A percentile compares a stretch with the other conserved stretches of the same genome.
Evolutionary conservation across 2,329 filamentous ascomycete species (phyloP).

Genomic region (Emergomyces pasteurianus): DNA sequence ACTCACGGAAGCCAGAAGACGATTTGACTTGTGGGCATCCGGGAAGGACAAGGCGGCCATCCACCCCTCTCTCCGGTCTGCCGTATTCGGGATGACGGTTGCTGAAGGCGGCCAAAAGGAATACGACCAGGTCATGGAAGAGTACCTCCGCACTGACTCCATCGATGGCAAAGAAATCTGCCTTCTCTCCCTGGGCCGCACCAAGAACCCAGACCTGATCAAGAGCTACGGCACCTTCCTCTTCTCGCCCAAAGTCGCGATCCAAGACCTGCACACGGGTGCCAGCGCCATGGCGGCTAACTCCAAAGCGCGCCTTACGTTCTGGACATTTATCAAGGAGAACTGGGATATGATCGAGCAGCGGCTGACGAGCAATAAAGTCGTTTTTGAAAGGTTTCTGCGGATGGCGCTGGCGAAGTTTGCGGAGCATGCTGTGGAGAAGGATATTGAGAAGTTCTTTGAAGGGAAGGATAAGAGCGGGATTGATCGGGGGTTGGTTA

Average conservation of each 20-base stretch:
- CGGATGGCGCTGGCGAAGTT: constrained; percentile 68
- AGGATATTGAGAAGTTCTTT: constrained; percentile 79
- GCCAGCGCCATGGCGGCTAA: constrained; percentile 63
- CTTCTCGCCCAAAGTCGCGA: constrained; percentile 71
- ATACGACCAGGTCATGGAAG: constrained; percentile 64
- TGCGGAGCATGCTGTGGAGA: constrained; percentile 53
- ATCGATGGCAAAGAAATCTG: constrained; percentile 87
- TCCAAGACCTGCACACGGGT: constrained; percentile 78
- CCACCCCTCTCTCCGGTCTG: constrained; percentile 66
- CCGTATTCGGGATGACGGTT: constrained; percentile 70
- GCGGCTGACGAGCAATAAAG: constrained; percentile 67
- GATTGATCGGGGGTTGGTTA: constrained; percentile 75
- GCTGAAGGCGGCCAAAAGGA: constrained; percentile 60
- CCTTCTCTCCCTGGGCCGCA: constrained; percentile 62
- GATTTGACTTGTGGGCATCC: constrained; percentile 68
- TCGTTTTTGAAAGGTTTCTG: constrained; percentile 82
- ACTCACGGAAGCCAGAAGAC: constrained; percentile 59
- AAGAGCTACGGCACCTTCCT: constrained; percentile 57
- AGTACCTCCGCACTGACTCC: constrained; percentile 70
- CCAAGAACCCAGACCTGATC: constrained; percentile 57
- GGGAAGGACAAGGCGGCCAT: constrained; percentile 56
- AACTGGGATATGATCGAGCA: constrained; percentile 66
- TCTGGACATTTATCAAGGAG: constrained; percentile 77
- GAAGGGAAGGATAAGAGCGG: constrained; percentile 69
- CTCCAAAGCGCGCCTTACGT: constrained; percentile 54